phyloP scores from a whole-genome alignment of 2,329 filamentous ascomycete genomes.

The Scedosporium boydii region DNA sequence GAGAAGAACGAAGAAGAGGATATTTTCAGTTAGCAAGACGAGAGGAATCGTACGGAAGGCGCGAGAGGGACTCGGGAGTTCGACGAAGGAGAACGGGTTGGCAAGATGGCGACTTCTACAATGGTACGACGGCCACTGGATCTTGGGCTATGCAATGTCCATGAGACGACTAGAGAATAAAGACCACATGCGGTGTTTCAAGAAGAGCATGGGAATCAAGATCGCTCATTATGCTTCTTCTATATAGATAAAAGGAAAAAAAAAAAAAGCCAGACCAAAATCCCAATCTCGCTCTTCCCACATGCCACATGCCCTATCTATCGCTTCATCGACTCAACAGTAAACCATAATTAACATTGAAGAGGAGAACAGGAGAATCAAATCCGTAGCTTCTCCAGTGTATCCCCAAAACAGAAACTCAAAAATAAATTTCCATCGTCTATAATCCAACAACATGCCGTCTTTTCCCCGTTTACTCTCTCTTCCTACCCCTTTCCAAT shows the following conservation, averaged over 20 bases:
- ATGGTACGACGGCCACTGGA: too few relatives aligned
- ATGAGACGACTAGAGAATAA: too few relatives aligned
- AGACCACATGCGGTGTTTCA: background rate
- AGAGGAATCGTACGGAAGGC: too few relatives aligned
- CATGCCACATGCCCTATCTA: constrained; percentile 15
- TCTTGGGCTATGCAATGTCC: too few relatives aligned
- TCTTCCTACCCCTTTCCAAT: constrained; percentile 11
- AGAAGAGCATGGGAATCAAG: background rate
- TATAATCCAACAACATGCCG: background rate
- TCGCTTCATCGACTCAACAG: background rate
- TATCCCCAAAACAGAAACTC: background rate
- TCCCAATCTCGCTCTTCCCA: constrained; percentile 36
- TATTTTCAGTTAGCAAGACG: too few relatives aligned
- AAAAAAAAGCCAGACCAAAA: constrained; percentile 3
- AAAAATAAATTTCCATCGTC: background rate
- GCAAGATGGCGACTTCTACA: too few relatives aligned
- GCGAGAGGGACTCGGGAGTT: too few relatives aligned
- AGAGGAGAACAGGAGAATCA: background rate
- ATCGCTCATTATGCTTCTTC: constrained; percentile 19
- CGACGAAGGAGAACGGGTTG: too few relatives aligned
- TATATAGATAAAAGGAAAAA: constrained; percentile 14
- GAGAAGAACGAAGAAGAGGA: too few relatives aligned
- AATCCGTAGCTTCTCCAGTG: background rate
- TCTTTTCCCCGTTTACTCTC: background rate
- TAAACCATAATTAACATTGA: background rate